phyloP scores from a whole-genome alignment of 139 green algal species.

The Tetraselmis chui region DNA sequence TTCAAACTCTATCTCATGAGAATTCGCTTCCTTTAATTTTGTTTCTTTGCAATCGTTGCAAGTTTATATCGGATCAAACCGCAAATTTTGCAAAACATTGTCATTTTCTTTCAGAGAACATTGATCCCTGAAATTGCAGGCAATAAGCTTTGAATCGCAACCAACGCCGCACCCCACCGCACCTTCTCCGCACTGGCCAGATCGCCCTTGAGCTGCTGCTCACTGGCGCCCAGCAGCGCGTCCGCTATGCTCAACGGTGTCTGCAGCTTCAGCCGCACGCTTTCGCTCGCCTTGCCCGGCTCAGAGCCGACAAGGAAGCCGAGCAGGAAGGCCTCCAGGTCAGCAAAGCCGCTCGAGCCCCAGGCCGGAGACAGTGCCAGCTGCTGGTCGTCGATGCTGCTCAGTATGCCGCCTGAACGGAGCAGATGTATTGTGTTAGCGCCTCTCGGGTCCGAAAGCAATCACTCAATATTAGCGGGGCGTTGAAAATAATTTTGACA shows the following conservation, averaged over 20 bases:
- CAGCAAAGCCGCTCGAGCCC: conserved; percentile 17
- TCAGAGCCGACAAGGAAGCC: conserved; percentile 63
- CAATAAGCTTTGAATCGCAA: conserved; percentile 13
- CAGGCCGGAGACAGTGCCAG: neutral
- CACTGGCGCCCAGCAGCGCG: conserved; percentile 66
- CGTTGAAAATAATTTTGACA: too few relatives aligned
- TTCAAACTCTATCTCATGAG: too few relatives aligned
- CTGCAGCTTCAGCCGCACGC: conserved; percentile 87
- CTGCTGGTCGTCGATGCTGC: conserved; percentile 13
- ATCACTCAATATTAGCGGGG: too few relatives aligned
- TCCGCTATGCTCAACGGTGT: conserved; percentile 83
- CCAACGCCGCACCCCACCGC: too few relatives aligned
- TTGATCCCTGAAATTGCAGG: too few relatives aligned
- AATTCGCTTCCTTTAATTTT: too few relatives aligned
- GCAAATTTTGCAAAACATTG: too few relatives aligned
- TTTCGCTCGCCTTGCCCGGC: conserved; percentile 45
- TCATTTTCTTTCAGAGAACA: too few relatives aligned
- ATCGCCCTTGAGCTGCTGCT: conserved; percentile 44
- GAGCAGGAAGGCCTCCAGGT: conserved; percentile 49
- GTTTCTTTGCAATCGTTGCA: too few relatives aligned
- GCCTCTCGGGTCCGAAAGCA: too few relatives aligned
- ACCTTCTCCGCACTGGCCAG: conserved; percentile 26
- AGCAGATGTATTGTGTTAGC: neutral
- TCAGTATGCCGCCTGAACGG: neutral
- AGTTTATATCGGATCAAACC: too few relatives aligned